Conservation (phyloP, 768 basidiomycete genomes). For the Termitomyces sp. region DNA sequence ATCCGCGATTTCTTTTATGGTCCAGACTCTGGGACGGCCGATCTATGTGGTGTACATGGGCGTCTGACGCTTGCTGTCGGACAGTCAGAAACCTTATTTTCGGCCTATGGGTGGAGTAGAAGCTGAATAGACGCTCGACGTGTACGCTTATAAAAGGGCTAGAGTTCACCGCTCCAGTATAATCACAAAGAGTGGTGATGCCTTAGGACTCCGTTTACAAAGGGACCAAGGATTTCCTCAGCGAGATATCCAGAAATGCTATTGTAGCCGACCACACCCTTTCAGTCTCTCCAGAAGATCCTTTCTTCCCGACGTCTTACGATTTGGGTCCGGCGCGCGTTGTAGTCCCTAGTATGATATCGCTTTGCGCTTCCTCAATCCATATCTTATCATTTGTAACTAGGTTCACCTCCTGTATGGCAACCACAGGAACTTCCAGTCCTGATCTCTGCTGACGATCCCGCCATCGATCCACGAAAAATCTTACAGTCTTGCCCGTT, state of each 20-base stretch:
- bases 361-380: neutral
- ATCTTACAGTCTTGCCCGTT: constrained; percentile 11
- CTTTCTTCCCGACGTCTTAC: constrained; percentile 9
- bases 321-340: constrained; percentile 11
- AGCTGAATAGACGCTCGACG: neutral
- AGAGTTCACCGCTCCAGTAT: neutral
- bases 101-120: neutral
- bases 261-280: constrained; percentile 1
- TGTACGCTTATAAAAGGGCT: neutral
- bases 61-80: neutral
- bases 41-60: neutral
- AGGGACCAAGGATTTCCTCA: constrained; percentile 3
- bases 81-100: neutral
- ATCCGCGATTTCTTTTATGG: neutral
- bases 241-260: constrained; percentile 1
- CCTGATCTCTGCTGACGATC: constrained; percentile 5
- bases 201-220: constrained; percentile 9
- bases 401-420: constrained; percentile 14
- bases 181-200: neutral
- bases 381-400: neutral
- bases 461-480: constrained; percentile 10
- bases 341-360: constrained; percentile 8
- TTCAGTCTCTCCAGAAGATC: constrained; percentile 8
- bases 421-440: constrained; percentile 12
- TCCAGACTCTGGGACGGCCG: neutral